Conservation (phyloP, 2,329 filamentous ascomycete genomes). For the Aquanectria penicillioides region DNA sequence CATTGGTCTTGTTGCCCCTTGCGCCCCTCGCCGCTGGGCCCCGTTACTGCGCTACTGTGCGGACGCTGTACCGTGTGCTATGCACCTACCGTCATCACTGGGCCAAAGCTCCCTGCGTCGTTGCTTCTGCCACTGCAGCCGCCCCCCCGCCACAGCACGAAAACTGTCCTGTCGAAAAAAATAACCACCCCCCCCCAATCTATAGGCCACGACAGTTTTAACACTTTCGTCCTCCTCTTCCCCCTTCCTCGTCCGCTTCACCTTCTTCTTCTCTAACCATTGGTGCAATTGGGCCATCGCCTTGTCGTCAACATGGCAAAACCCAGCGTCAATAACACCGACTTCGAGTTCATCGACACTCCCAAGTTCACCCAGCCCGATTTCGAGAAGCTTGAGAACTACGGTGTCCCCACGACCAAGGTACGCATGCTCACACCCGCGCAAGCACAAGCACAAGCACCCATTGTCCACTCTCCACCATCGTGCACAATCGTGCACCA, state of each 20-base stretch:
- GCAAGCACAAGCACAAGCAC: too few species aligned
- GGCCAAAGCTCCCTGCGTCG: constrained; percentile 15
- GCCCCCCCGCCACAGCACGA: constrained; percentile 14
- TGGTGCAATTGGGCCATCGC: constrained; percentile 33
- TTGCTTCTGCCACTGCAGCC: constrained; percentile 3
- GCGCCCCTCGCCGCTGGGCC: background rate
- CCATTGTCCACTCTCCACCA: too few species aligned
- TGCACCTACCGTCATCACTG: background rate
- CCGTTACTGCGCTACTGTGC: too few species aligned
- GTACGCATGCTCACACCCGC: too few species aligned
- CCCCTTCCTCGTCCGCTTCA: constrained; percentile 23
- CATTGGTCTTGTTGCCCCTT: background rate
- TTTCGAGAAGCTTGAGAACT: constrained; percentile 75
- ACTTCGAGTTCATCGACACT: constrained; percentile 56
- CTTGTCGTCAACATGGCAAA: constrained; percentile 48
- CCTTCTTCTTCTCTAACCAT: constrained; percentile 38
- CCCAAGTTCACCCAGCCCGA: constrained; percentile 59
- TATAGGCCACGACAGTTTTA: constrained; percentile 19
- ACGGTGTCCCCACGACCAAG: constrained; percentile 54
- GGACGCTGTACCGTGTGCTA: background rate
- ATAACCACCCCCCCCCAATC: constrained; percentile 28
- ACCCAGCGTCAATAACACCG: constrained; percentile 44
- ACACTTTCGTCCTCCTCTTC: constrained; percentile 17
- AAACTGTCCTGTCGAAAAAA: constrained; percentile 32
- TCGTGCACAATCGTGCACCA: too few species aligned